Evolutionary conservation across 495 filamentous ascomycete genomes (phyloP), one percentile per base, ranked within the genome.

Genomic region (Penicillium turbatum): DNA sequence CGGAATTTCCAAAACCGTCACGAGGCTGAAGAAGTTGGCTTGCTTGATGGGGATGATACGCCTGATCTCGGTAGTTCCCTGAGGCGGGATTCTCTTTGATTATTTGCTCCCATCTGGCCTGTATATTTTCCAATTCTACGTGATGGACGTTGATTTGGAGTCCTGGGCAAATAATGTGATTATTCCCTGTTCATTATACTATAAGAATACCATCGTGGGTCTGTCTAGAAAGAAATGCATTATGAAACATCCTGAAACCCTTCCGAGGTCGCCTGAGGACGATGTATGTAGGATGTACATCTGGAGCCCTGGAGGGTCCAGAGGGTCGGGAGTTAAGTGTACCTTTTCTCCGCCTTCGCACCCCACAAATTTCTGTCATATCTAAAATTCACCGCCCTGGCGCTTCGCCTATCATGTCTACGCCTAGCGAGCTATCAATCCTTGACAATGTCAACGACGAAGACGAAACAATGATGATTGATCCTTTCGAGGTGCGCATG

Each of bases 401-500:
- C 8, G 6, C 5, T 15, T 31, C 26, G n/a, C 47, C 47, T 50
- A 50, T 51, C 39, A 43, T 42, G 38, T 41, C 19, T 51, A 34
- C 37, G 39, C 29, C 36, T 30, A 49, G 0, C 11, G 32, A 39
- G 38, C 26, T 29, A 30, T 26, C 34, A 31, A 15, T 16, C 15
- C 35, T 30, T 21, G 29, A 41, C n/a, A 13, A 49, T 29, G 35
- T 2, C 32, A 27, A 16, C 11, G 15, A 43, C 9, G 30, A 24
- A 36, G 35, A 42, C 9, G 41, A 51, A 68, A 53, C 35, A 27
- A 75, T 69, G 38, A 93, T 95, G 88, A 86, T 84, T 42, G 93
- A 99, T 73, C 93, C 93, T 0, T 99, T 99, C 73, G 92, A 97
- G 76, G 92, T 96, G 51, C 92, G 93, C 62, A 90, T 99, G 82